These are phyloP conservation scores for Eimeria acervulina DNA, from an alignment of 169 alveolate genomes.

Conservation along the genomic window DNA sequence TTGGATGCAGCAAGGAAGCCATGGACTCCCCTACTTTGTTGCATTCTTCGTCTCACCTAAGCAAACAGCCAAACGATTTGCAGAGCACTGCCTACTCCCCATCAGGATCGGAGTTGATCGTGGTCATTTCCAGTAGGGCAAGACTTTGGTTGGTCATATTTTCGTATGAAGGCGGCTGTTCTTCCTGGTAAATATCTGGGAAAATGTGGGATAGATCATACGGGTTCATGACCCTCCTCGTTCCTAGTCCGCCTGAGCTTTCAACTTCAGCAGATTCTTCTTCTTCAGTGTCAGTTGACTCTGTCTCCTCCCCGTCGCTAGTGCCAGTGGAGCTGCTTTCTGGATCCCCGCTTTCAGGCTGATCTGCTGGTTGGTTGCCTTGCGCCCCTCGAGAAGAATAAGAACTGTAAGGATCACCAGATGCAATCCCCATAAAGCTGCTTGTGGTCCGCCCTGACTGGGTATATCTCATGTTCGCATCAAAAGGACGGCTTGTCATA, in stretches of 20 bases:
- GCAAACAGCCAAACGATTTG: not conserved
- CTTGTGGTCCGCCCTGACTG: constrained; percentile 63
- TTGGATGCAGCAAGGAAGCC: not conserved
- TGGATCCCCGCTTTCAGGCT: not conserved
- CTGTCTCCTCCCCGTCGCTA: not conserved
- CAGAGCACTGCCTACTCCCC: constrained; percentile 6
- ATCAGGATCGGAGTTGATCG: not conserved
- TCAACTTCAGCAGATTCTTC: not conserved
- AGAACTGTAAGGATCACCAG: constrained; percentile 9
- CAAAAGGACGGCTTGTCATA: not conserved
- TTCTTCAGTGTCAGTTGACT: not conserved
- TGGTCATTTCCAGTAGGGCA: constrained; percentile 55
- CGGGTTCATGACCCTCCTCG: constrained; percentile 47
- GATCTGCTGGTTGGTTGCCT: not conserved
- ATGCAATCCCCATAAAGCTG: constrained; percentile 50
- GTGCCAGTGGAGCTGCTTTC: not conserved
- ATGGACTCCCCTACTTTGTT: not conserved
- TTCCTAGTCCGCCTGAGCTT: constrained; percentile 23
- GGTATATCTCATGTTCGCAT: not conserved
- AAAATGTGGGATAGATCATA: constrained; percentile 67
- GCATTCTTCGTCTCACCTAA: not conserved
- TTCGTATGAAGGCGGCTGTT: constrained; percentile 23
- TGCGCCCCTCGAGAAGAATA: not conserved
- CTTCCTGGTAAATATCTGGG: constrained; percentile 72
- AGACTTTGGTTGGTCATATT: constrained; percentile 58